Evolutionary conservation across 2,329 filamentous ascomycete species (phyloP).

Genomic region (Talaromyces marneffei): DNA sequence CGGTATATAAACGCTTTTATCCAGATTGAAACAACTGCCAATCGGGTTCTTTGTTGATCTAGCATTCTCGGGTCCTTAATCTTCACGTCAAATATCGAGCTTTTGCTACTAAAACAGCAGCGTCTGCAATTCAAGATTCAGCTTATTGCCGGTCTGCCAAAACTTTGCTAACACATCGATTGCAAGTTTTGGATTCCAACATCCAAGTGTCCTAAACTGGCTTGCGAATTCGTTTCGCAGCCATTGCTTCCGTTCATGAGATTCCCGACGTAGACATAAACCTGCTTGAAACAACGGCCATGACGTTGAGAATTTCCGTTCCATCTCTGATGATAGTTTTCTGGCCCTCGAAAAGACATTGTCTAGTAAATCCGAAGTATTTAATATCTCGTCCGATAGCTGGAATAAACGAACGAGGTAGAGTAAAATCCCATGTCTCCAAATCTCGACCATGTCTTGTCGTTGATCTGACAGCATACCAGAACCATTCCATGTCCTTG

Average conservation of each 20-base stretch:
- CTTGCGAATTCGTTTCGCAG: not conserved
- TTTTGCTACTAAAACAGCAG: not conserved
- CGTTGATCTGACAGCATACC: not conserved
- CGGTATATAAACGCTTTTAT: not conserved
- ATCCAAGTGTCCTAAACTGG: not conserved
- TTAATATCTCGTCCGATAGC: not conserved
- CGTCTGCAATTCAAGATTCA: not conserved
- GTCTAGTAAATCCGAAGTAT: not conserved
- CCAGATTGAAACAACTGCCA: not conserved
- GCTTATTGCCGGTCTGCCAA: not conserved
- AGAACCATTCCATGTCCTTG: not conserved
- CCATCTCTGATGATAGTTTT: not conserved
- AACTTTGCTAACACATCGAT: not conserved
- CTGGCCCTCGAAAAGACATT: not conserved
- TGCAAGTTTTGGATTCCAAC: not conserved
- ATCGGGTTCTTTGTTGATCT: not conserved
- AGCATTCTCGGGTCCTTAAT: not conserved
- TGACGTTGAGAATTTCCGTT: not conserved
- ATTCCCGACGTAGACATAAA: not conserved
- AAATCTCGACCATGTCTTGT: not conserved
- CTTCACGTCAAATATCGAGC: not conserved
- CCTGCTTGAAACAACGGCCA: not conserved
- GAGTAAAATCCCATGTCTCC: not conserved
- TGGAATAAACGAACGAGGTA: not conserved
- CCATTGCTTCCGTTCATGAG: not conserved